phyloP scores from a whole-genome alignment of 75 land plant genomes.

The Sequoia sempervirens region DNA sequence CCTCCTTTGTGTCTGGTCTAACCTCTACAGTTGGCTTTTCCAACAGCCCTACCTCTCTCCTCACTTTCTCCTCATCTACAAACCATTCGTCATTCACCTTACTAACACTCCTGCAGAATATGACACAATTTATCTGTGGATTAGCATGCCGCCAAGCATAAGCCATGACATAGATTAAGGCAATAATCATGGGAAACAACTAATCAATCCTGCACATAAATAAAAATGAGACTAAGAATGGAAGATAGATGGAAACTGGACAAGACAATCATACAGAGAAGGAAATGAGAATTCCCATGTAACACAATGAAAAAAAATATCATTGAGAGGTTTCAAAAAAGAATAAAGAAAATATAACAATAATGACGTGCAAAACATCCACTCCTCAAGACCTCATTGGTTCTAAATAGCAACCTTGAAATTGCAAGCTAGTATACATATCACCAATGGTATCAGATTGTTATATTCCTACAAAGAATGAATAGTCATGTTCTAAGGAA shows the following conservation, averaged over 20 bases:
- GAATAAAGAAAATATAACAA: background rate
- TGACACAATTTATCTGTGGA: background rate
- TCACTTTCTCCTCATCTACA: slow-evolving; percentile 74
- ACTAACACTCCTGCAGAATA: slow-evolving; percentile 60
- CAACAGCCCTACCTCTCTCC: slow-evolving; percentile 59
- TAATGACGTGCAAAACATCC: background rate
- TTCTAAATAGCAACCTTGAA: background rate
- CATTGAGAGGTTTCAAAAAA: background rate
- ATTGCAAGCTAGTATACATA: background rate
- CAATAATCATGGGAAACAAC: background rate
- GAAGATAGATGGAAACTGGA: background rate
- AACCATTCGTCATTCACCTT: slow-evolving; percentile 89
- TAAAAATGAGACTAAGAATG: background rate
- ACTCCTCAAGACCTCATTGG: background rate
- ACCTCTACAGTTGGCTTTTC: slow-evolving; percentile 28
- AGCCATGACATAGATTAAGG: background rate
- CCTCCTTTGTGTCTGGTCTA: slow-evolving; percentile 27
- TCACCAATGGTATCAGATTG: background rate
- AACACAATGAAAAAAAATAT: too few species aligned
- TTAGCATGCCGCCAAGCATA: background rate
- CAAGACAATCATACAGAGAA: background rate
- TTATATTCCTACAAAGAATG: background rate
- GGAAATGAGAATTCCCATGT: background rate
- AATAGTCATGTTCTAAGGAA: too few species aligned
- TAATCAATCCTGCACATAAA: background rate